Evolutionary conservation across 2,329 filamentous ascomycete genomes (phyloP), one percentile per base, ranked within the genome.

Genomic region (Mollisia scopiformis): DNA sequence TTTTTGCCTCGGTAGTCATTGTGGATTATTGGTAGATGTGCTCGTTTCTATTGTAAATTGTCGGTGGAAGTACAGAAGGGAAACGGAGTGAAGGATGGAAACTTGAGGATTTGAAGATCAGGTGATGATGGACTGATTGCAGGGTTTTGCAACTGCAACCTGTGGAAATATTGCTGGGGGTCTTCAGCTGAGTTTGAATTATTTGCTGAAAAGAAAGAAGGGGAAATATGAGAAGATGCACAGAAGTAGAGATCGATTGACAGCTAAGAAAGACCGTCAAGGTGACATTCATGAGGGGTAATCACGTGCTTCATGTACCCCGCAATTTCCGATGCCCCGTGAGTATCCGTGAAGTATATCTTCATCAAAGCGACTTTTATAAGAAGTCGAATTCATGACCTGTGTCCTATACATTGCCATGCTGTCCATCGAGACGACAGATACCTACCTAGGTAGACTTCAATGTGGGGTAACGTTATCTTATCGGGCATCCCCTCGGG

Each of bases 1-100:
- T 31, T 41, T 65, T 67, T 28, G 53, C 56, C 43, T 66, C 66
- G 28, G 58, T 53, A 16, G 57, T 31, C 63, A 68, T 68, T 49
- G 50, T 64, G 46, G 80, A 76, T 1, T 78, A 80, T 47, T 14
- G 11, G 23, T 14, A 47, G 43, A 11, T 14, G 4, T 35, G 8
- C 13, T 10, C n/a, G 35, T 13, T 11, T 10, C 31, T 41, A 13
- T 8, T 31, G 33, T n/a, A n/a, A n/a, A n/a, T n/a, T n/a, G n/a
- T n/a, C n/a, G n/a, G n/a, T n/a, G n/a, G n/a, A n/a, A n/a, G n/a
- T n/a, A n/a, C n/a, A n/a, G n/a, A n/a, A n/a, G n/a, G n/a, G n/a
- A n/a, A 52, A 21, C 21, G 16, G 31, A 52, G 3, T 11, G 7
- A 25, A 16, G 23, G n/a, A 19, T 14, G 13, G 19, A 47, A 25